Conservation (phyloP, 768 basidiomycete genomes). For the Rhizopogon salebrosus region DNA sequence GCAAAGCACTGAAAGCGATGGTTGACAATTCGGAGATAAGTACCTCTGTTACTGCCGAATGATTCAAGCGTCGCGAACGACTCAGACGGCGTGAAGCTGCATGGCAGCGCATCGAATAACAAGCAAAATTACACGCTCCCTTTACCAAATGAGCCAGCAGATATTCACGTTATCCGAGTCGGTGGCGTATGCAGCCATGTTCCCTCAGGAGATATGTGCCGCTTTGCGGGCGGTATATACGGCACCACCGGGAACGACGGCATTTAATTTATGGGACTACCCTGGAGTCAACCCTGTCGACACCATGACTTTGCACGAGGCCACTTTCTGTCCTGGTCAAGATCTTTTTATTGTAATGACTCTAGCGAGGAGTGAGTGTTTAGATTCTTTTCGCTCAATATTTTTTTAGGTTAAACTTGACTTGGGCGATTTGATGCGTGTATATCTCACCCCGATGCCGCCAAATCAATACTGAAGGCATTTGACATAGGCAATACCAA, state of each 20-base stretch:
- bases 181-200: too few species aligned
- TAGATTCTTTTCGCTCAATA: not conserved
- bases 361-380: slow-evolving; percentile 37
- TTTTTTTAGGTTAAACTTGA: not conserved
- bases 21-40: slow-evolving; percentile 40
- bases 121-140: slow-evolving; percentile 30
- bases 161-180: too few species aligned
- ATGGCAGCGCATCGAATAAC: slow-evolving; percentile 44
- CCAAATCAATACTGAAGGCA: slow-evolving; percentile 25
- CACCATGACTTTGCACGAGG: slow-evolving; percentile 43
- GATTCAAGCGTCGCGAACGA: slow-evolving; percentile 34
- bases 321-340: slow-evolving; percentile 53
- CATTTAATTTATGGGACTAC: slow-evolving; percentile 37
- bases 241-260: slow-evolving; percentile 38
- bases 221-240: slow-evolving; percentile 47
- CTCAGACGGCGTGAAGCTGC: slow-evolving; percentile 39
- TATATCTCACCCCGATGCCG: slow-evolving; percentile 44
- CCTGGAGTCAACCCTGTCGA: slow-evolving; percentile 42
- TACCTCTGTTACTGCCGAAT: slow-evolving; percentile 45
- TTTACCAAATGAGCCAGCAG: too few species aligned
- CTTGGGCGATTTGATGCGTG: slow-evolving; percentile 30
- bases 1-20: slow-evolving; percentile 32
- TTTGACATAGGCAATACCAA: not conserved
- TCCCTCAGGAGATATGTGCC: slow-evolving; percentile 45
- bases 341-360: slow-evolving; percentile 49